These are phyloP conservation scores for Penicillium diatomitis DNA, from an alignment of 495 filamentous ascomycete genomes.

Conservation along the genomic window DNA sequence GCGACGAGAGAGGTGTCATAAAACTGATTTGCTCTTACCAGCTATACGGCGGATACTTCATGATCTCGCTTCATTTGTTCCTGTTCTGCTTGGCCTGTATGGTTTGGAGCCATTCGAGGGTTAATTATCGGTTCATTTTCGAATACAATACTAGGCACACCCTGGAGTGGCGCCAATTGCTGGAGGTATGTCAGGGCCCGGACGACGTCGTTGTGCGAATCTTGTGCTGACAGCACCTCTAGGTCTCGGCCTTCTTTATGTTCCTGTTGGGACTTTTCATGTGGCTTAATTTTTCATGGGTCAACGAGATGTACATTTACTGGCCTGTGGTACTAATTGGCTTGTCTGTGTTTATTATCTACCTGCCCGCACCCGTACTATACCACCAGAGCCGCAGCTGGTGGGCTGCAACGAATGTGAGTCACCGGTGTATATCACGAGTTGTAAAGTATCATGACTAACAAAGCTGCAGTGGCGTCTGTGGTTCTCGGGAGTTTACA, in stretches of 20 bases:
- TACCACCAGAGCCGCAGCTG: slow-evolving; percentile 72
- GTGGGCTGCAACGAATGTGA: slow-evolving; percentile 76
- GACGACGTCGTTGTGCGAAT: not conserved
- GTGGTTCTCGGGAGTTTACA: slow-evolving; percentile 75
- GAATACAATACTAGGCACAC: slow-evolving; percentile 83
- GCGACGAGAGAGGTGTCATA: not conserved
- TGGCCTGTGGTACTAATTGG: slow-evolving; percentile 79
- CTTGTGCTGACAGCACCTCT: slow-evolving; percentile 7
- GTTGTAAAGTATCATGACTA: slow-evolving; percentile 4
- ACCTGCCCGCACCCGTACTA: slow-evolving; percentile 63
- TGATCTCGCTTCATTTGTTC: slow-evolving; percentile 61
- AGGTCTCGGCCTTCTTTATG: slow-evolving; percentile 68
- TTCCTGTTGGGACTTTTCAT: slow-evolving; percentile 69
- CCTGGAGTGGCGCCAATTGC: slow-evolving; percentile 80
- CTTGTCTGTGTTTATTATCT: slow-evolving; percentile 54
- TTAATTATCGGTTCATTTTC: slow-evolving; percentile 95
- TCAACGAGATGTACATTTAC: slow-evolving; percentile 66
- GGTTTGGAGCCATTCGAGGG: slow-evolving; percentile 71
- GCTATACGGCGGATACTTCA: slow-evolving; percentile 80
- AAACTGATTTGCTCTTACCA: slow-evolving; percentile 22
- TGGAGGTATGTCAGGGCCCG: slow-evolving; percentile 43
- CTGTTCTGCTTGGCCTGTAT: slow-evolving; percentile 73
- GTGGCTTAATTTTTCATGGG: slow-evolving; percentile 79
- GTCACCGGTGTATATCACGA: slow-evolving; percentile 16
- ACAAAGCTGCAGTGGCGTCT: slow-evolving; percentile 60